phyloP scores from a whole-genome alignment of 768 basidiomycete genomes.

The Lactifluus subvellereus region DNA sequence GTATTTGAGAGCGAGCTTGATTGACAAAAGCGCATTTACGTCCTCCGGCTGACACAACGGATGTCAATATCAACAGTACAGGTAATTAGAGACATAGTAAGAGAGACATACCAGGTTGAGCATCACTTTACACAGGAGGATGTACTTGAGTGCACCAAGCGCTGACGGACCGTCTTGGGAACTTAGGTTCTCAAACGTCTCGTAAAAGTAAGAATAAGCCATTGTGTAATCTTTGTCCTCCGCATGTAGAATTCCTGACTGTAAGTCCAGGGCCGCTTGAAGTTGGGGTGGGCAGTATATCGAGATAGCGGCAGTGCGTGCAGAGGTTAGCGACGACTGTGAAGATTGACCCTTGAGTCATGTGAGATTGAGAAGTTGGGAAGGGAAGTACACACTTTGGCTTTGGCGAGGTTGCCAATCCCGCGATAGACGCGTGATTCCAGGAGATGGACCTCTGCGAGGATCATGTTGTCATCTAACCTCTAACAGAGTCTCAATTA shows the following conservation, averaged over 20 bases:
- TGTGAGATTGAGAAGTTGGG: background rate
- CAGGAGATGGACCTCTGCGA: slow-evolving; percentile 93
- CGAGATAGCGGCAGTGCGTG: slow-evolving; percentile 89
- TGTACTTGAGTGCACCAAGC: slow-evolving; percentile 88
- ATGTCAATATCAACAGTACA: background rate
- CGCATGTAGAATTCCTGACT: slow-evolving; percentile 81
- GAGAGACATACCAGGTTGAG: slow-evolving; percentile 70
- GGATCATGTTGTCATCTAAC: slow-evolving; percentile 95
- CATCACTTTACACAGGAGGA: slow-evolving; percentile 99
- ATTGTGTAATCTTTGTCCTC: slow-evolving; percentile 98
- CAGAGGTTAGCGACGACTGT: slow-evolving; percentile 81
- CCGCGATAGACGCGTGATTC: slow-evolving; percentile 90
- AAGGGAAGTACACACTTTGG: slow-evolving; percentile 54
- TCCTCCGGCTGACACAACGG: slow-evolving; percentile 71
- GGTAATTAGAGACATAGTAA: background rate
- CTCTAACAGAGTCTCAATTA: slow-evolving; percentile 83
- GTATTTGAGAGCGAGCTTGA: slow-evolving; percentile 86
- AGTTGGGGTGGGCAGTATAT: slow-evolving; percentile 86
- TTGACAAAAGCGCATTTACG: slow-evolving; percentile 75
- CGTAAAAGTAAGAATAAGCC: slow-evolving; percentile 95
- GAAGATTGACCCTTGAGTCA: background rate
- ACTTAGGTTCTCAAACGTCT: slow-evolving; percentile 87
- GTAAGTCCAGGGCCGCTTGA: slow-evolving; percentile 56
- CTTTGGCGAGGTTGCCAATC: slow-evolving; percentile 81
- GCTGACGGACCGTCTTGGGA: slow-evolving; percentile 63